These are phyloP conservation scores for Metrosideros polymorpha DNA, from an alignment of 441 rosid species.

Conservation along the genomic window DNA sequence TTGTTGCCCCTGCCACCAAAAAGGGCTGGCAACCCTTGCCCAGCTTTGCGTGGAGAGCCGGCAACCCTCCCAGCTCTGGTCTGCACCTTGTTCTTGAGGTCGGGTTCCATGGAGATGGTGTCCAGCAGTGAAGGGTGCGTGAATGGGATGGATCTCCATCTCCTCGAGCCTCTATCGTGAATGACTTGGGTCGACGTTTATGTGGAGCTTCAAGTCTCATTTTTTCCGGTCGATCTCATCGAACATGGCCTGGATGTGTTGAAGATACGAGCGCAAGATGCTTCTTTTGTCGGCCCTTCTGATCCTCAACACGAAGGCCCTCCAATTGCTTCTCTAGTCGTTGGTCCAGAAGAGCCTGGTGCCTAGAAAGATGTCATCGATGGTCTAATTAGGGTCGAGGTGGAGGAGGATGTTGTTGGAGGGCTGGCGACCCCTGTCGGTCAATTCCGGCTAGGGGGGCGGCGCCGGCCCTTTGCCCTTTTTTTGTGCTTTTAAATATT, in stretches of 20 bases:
- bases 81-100: conserved; percentile 53
- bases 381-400: conserved; percentile 47
- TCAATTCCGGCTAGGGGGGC: too few species aligned
- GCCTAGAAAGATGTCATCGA: conserved; percentile 68
- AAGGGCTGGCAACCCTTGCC: too few species aligned
- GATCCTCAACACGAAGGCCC: conserved; percentile 43
- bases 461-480: too few species aligned
- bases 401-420: conserved; percentile 61
- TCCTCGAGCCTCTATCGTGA: conserved; percentile 1
- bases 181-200: conserved; percentile 26
- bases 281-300: conserved; percentile 74
- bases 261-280: conserved; percentile 72
- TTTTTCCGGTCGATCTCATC: conserved; percentile 59
- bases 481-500: too few species aligned
- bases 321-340: conserved; percentile 2
- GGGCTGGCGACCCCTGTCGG: too few species aligned
- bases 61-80: too few species aligned
- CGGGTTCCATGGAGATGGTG: conserved; percentile 63
- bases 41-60: too few species aligned
- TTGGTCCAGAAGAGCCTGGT: conserved; percentile 64
- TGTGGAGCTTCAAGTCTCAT: conserved; percentile 39
- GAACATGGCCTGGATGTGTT: conserved; percentile 67
- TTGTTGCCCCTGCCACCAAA: too few species aligned
- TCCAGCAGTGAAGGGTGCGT: conserved; percentile 72
- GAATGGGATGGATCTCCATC: conserved; percentile 63